Base-by-base conservation (phyloP, 805 yeast genomes). In the Hanseniaspora guilliermondii region DNA sequence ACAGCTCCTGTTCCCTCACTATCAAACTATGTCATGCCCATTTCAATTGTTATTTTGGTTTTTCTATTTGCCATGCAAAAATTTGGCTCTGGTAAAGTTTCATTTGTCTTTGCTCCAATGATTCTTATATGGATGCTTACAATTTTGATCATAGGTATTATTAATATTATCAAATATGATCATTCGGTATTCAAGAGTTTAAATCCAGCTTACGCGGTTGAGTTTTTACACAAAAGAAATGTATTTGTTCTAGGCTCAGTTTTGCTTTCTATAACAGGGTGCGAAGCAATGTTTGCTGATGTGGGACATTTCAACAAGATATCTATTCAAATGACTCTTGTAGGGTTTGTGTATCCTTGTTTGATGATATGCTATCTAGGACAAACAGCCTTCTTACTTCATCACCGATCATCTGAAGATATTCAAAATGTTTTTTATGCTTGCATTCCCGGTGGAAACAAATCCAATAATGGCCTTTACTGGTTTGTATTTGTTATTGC, bases 261-360 rank as follows among this genome's bases (percentile, higher is more conserved):
- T 3, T 73, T 79, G 76, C 72, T 79, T 44, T 68, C 79, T 1
- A 65, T 79, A 25, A 78, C 85, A 0, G 84, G 84, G 33, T 69
- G 76, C 4, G 84, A 79, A 58, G 82, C 83, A 6, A 75, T 79
- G 79, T 80, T 79, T 66, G 81, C 83, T 1, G 83, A 79, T 63
- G 69, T 78, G 49, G 79, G 82, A 4, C 81, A 76, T 60, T 76
- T 78, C 60, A 78, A 80, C 2, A 68, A 69, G 25, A 58, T 68
- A 5, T 75, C 83, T 0, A 69, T 77, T 46, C 79, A 77, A 58
- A 52, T 78, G 11, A 71, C 82, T 8, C 63, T 77, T 44, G 55
- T 71, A 2, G 57, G 59, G 3, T 68, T 76, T 56, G 80, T 77
- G n/a, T 78, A 76, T 58, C 78, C 82, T 16, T 68, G 75, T 39